phyloP scores from a whole-genome alignment of 1,284 basidiomycete species.

The Puccinia hordei region DNA sequence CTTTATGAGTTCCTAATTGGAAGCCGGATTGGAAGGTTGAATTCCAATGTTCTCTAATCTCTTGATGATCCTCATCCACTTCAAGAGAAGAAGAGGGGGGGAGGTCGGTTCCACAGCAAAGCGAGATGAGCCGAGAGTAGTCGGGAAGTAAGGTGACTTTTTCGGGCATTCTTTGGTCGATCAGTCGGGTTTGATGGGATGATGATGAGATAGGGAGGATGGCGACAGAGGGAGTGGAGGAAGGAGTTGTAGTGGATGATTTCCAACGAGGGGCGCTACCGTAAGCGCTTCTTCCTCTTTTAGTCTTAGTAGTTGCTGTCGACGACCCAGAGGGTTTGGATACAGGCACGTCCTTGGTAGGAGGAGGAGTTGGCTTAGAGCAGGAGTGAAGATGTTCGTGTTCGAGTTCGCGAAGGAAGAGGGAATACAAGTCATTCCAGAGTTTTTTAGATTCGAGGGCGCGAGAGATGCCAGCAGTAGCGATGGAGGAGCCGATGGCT shows the following conservation, averaged over 20 bases:
- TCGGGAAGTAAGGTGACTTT: constrained; percentile 32
- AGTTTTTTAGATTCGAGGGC: not conserved
- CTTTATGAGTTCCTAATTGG: not conserved
- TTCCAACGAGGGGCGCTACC: constrained; percentile 33
- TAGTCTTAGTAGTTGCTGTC: not conserved
- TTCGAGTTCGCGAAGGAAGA: not conserved
- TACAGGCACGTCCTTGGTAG: not conserved
- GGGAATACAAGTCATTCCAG: not conserved
- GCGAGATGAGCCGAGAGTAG: not conserved
- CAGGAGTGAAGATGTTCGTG: not conserved
- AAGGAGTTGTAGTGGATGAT: not conserved
- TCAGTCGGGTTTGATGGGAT: not conserved
- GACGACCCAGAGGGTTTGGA: not conserved
- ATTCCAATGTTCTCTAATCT: not conserved
- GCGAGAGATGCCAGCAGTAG: constrained; percentile 24
- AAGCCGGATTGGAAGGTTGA: constrained; percentile 1
- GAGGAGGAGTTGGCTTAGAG: not conserved
- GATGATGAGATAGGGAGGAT: not conserved
- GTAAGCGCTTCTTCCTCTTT: constrained; percentile 37
- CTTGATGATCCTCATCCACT: not conserved
- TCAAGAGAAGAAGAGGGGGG: not conserved
- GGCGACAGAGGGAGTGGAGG: not conserved
- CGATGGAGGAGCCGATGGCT: constrained; percentile 8
- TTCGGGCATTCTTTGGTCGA: not conserved
- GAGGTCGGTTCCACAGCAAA: constrained; percentile 30